phyloP scores from a whole-genome alignment of 495 filamentous ascomycete species.

The Xylaria longipes region DNA sequence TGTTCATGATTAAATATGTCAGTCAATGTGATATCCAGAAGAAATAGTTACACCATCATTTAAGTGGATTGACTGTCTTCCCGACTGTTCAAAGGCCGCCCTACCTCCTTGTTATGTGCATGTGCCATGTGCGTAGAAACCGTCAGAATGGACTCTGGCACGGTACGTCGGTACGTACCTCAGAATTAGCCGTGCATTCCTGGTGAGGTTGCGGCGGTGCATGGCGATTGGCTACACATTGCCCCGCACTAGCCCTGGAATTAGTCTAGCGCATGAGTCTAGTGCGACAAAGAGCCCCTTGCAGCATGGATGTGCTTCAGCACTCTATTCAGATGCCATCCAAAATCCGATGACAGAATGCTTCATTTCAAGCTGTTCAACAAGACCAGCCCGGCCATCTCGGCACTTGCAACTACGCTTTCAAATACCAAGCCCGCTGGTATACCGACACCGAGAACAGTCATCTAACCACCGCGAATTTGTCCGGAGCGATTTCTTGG shows the following conservation, averaged over 20 bases:
- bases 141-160: not conserved
- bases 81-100: no score
- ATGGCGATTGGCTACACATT: constrained; percentile 6
- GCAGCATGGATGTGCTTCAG: constrained; percentile 1
- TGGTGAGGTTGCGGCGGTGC: not conserved
- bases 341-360: constrained; percentile 8
- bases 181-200: not conserved
- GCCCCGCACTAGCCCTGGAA: not conserved
- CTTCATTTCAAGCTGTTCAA: constrained; percentile 10
- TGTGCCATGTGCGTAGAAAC: no score
- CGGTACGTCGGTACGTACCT: not conserved
- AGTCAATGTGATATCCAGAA: not conserved
- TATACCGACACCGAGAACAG: not conserved
- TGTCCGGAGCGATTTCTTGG: not conserved
- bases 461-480: not conserved
- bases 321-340: not conserved
- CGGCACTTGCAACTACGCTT: not conserved
- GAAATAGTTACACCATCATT: not conserved
- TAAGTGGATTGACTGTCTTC: no score
- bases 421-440: not conserved
- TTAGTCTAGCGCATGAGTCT: constrained; percentile 13
- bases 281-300: constrained; percentile 9
- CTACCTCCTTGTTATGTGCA: no score
- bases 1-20: not conserved
- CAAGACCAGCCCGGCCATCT: not conserved